Evolutionary conservation across 495 filamentous ascomycete genomes (phyloP), one percentile per base, ranked within the genome.

Genomic region (Penicillium psychrofluorescens): DNA sequence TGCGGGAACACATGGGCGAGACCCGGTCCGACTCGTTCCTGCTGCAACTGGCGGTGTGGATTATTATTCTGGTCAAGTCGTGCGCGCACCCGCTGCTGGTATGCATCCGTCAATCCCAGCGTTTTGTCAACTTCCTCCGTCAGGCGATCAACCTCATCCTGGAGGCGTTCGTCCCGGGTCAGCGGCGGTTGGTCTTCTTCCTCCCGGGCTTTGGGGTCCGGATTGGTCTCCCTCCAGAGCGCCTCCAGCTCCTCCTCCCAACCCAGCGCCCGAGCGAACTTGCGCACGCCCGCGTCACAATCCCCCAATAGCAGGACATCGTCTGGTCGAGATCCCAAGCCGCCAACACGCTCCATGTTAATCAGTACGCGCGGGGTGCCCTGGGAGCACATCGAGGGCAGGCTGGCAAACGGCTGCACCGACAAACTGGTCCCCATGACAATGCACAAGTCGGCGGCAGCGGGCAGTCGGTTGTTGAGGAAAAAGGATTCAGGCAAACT

Each of bases 371-470:
- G 79, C 8, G 88, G 92, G 6, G 75, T 72, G 2, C 66, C 67
- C 1, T 83, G 73, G 8, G 53, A 48, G n/a, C 78, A 80, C 40
- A 83, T 64, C 1, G 63, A 54, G 1, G 92, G 91, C 40, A 97
- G 66, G 40, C 76, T 77, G 12, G 92, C 90, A 66, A 98, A 96
- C 0, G 92, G 94, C 43, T 90, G 84, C 14, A 98, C 92, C 7
- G 72, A 76, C 44, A 98, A 63, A 58, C 89, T 95, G 6, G 91
- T 95, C 2, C 92, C 92, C 80, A 97, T 87, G 33, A 98, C 75
- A 33, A 98, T 84, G 39, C 81, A 80, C 28, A 97, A 64, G 61
- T 97, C 91, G 4, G 90, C 88, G 47, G 71, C 57, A 11, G 53
- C 64, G 1, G 80, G 76, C 12, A 84, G 51, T 15, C 53, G 45